phyloP scores from a whole-genome alignment of 441 rosid genomes.

The Euphorbia corollata region DNA sequence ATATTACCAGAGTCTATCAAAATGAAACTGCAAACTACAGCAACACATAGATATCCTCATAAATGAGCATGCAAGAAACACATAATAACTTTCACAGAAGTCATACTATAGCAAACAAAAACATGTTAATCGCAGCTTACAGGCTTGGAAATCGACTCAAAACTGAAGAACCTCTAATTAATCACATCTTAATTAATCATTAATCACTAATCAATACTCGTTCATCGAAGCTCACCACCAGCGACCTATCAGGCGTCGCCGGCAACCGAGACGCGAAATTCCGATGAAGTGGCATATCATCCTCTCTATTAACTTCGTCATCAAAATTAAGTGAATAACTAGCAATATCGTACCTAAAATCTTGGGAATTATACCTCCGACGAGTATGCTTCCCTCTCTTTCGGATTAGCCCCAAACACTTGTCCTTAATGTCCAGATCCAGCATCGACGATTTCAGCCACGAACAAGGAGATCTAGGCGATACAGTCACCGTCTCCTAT shows the following conservation, averaged over 20 bases:
- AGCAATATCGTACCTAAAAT: slow-evolving; percentile 46
- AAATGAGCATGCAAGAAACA: too few species aligned
- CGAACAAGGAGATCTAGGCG: slow-evolving; percentile 34
- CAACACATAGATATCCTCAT: too few species aligned
- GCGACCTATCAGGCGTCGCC: slow-evolving; percentile 29
- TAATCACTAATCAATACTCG: too few species aligned
- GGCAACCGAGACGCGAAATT: slow-evolving; percentile 48
- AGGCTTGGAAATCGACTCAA: too few species aligned
- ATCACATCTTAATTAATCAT: too few species aligned
- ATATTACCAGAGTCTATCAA: too few species aligned
- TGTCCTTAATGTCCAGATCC: slow-evolving; percentile 40
- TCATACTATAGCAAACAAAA: too few species aligned
- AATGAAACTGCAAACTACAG: too few species aligned
- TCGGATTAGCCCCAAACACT: slow-evolving; percentile 31
- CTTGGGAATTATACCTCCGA: slow-evolving; percentile 29
- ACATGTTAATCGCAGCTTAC: too few species aligned
- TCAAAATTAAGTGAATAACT: slow-evolving; percentile 61
- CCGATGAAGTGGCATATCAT: slow-evolving; percentile 22
- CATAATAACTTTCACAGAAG: too few species aligned
- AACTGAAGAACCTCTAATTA: too few species aligned
- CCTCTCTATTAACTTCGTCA: slow-evolving; percentile 29
- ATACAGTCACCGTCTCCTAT: slow-evolving; percentile 22
- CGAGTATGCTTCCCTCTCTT: slow-evolving; percentile 27
- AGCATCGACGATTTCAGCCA: slow-evolving; percentile 42
- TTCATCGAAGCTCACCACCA: background rate